These are phyloP conservation scores for Pseudocercospora fuligena DNA, from an alignment of 2,329 filamentous ascomycete species.

Conservation along the genomic window DNA sequence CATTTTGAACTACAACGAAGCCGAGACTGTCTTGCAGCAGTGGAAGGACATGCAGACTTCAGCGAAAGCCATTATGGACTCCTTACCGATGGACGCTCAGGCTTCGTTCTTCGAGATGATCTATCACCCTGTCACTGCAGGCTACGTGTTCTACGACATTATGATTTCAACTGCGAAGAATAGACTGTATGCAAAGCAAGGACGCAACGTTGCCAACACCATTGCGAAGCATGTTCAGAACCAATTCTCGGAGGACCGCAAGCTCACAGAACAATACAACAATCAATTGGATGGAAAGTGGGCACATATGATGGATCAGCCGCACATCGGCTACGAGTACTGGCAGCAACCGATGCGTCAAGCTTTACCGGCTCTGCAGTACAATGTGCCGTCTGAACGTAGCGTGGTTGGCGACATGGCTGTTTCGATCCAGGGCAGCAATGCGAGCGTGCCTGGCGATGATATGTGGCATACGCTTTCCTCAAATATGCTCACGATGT, in stretches of 20 bases:
- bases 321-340: not conserved
- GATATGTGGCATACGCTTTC: not conserved
- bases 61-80: slow-evolving; percentile 62
- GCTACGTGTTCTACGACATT: slow-evolving; percentile 61
- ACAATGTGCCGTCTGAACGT: not conserved
- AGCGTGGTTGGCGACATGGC: not conserved
- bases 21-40: slow-evolving; percentile 60
- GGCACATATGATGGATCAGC: not conserved
- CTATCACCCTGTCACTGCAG: slow-evolving; percentile 64
- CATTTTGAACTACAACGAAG: slow-evolving; percentile 68
- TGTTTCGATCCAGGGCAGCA: not conserved
- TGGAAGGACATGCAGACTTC: slow-evolving; percentile 60
- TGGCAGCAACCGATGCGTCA: not conserved
- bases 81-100: slow-evolving; percentile 55
- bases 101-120: slow-evolving; percentile 68
- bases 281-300: slow-evolving; percentile 51
- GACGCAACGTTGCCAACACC: slow-evolving; percentile 61
- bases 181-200: slow-evolving; percentile 60
- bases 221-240: slow-evolving; percentile 58
- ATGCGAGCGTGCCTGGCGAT: not conserved
- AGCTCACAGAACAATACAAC: slow-evolving; percentile 63
- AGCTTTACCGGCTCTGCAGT: not conserved
- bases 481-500: not conserved
- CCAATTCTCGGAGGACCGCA: slow-evolving; percentile 61
- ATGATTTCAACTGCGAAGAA: slow-evolving; percentile 59